Percentiles rank a stretch among this genome's conserved stretches.
Evolutionary conservation across 2,329 filamentous ascomycete species (phyloP).

Genomic region (Fusarium azukiicola): DNA sequence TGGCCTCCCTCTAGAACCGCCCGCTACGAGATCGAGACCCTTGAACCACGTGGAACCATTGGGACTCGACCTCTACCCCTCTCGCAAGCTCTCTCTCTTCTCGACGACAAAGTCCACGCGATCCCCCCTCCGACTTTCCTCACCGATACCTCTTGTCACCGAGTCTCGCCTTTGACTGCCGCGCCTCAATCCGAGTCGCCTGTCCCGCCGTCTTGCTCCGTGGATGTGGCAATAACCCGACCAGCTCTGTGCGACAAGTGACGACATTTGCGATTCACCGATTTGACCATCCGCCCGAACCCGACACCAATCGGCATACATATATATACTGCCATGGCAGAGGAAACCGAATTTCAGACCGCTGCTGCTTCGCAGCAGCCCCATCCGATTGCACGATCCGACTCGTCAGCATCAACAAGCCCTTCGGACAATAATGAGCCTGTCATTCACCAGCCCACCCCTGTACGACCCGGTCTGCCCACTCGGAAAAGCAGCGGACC

Average conservation of each 20-base stretch:
- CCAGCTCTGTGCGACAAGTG: slow-evolving; percentile 34
- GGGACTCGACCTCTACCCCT: slow-evolving; percentile 45
- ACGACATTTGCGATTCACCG: slow-evolving; percentile 27
- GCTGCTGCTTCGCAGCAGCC: slow-evolving; percentile 51
- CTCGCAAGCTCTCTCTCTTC: slow-evolving; percentile 24
- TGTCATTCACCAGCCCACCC: slow-evolving; percentile 73
- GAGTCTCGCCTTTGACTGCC: slow-evolving; percentile 13
- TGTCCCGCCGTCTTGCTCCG: slow-evolving; percentile 17
- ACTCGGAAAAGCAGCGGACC: slow-evolving; percentile 91
- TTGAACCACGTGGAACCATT: slow-evolving; percentile 52
- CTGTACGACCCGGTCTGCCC: slow-evolving; percentile 83
- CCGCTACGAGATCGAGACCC: slow-evolving; percentile 44
- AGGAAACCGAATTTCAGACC: slow-evolving; percentile 50
- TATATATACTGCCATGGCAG: slow-evolving; percentile 45
- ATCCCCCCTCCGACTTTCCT: slow-evolving; percentile 24
- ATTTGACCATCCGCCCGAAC: not conserved
- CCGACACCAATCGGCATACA: not conserved
- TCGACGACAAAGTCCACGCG: slow-evolving; percentile 36
- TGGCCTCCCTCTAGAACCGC: slow-evolving; percentile 39
- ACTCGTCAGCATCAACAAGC: slow-evolving; percentile 60
- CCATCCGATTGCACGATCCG: slow-evolving; percentile 63
- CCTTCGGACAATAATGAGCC: slow-evolving; percentile 62
- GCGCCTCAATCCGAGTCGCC: slow-evolving; percentile 18
- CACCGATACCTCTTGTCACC: slow-evolving; percentile 33
- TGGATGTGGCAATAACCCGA: slow-evolving; percentile 35